Percentiles rank a stretch among this genome's conserved stretches.
phyloP scores from a whole-genome alignment of 2,329 filamentous ascomycete species.

The Cylindrodendrum hubeiense region DNA sequence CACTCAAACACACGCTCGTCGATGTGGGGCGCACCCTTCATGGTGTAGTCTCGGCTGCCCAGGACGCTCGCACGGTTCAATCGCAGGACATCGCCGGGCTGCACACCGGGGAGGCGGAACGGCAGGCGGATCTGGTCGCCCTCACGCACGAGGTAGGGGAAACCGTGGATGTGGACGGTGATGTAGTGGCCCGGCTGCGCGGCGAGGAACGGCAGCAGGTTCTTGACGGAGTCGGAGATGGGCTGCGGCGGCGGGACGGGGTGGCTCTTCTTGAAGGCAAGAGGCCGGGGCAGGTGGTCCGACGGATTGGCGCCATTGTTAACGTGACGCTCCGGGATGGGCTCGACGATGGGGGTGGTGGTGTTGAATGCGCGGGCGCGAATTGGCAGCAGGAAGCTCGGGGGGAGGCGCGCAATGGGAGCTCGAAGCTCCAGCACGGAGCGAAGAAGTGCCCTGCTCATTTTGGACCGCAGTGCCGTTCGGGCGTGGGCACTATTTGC shows the following conservation, averaged over 20 bases:
- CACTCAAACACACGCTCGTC: constrained; percentile 89
- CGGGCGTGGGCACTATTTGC: constrained; percentile 40
- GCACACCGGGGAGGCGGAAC: constrained; percentile 81
- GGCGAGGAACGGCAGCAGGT: constrained; percentile 77
- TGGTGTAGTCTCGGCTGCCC: constrained; percentile 90
- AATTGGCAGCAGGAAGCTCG: constrained; percentile 43
- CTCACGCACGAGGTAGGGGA: constrained; percentile 82
- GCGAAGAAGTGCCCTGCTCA: constrained; percentile 73
- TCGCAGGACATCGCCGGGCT: constrained; percentile 86
- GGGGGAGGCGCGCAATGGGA: constrained; percentile 46
- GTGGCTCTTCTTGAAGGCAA: constrained; percentile 57
- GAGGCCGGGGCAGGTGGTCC: constrained; percentile 46
- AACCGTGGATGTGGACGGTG: constrained; percentile 82
- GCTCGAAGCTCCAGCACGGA: constrained; percentile 72
- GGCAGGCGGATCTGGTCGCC: constrained; percentile 83
- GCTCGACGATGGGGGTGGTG: constrained; percentile 62
- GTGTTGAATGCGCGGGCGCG: constrained; percentile 45
- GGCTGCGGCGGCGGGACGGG: constrained; percentile 49
- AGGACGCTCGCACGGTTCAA: constrained; percentile 87
- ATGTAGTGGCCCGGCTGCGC: constrained; percentile 83
- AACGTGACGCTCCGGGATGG: constrained; percentile 47
- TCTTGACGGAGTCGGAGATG: constrained; percentile 68
- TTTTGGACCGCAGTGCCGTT: constrained; percentile 49
- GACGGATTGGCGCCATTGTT: constrained; percentile 56
- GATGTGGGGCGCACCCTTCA: constrained; percentile 84